Conservation (phyloP, 371 early-diverging fungal genomes). For the Chytridium lagenaria region DNA sequence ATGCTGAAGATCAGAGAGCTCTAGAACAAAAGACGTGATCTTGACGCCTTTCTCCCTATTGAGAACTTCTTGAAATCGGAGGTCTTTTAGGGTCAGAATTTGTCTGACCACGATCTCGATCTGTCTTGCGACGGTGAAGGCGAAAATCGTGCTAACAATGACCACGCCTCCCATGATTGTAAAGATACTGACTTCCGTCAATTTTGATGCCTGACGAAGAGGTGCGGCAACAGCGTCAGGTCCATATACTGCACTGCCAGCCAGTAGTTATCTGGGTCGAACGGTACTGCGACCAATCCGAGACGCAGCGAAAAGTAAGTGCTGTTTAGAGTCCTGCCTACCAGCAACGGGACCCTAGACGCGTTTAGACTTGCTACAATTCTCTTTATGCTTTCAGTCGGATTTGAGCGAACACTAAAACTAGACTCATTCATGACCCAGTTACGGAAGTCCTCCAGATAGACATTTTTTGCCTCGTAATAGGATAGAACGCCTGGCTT, state of each 20-base stretch:
- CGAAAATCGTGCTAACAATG: constrained; percentile 22
- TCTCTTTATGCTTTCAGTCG: neutral
- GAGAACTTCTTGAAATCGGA: constrained; percentile 28
- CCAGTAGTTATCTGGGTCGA: constrained; percentile 7
- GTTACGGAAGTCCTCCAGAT: neutral
- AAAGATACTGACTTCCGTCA: constrained; percentile 24
- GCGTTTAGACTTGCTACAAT: neutral
- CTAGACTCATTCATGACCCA: constrained; percentile 7
- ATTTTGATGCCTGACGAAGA: neutral
- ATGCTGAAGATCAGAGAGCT: constrained; percentile 22
- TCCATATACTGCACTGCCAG: constrained; percentile 17
- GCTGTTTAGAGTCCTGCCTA: neutral
- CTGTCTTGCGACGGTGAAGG: constrained; percentile 23
- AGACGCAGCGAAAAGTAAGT: constrained; percentile 2
- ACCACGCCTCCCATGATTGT: constrained; percentile 19
- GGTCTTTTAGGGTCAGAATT: constrained; percentile 23
- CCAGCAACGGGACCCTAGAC: neutral
- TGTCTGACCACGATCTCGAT: constrained; percentile 23
- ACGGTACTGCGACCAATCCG: constrained; percentile 1
- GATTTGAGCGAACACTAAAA: neutral
- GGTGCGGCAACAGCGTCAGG: constrained; percentile 14
- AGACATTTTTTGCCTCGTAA: neutral
- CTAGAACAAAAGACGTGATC: constrained; percentile 19
- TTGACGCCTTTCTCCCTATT: constrained; percentile 28
- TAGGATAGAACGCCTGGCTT: neutral